phyloP scores from a whole-genome alignment of 179 eudicot genomes.

The Nepenthes alata region DNA sequence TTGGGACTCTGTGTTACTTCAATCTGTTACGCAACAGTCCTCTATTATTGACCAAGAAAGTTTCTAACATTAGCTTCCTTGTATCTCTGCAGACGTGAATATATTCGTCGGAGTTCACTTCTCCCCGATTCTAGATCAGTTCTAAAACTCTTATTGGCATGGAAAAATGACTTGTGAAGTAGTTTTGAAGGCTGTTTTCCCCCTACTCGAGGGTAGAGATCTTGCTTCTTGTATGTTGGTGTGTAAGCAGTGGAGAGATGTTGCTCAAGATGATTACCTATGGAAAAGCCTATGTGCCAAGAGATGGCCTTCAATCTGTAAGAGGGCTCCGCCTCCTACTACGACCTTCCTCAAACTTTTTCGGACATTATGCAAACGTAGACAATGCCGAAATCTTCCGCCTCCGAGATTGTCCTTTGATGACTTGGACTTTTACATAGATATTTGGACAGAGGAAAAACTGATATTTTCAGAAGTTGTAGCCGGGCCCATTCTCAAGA shows the following conservation, averaged over 20 bases:
- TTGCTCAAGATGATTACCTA: slow-evolving; percentile 74
- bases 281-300: slow-evolving; percentile 76
- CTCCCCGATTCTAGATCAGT: neutral
- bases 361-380: slow-evolving; percentile 55
- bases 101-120: neutral
- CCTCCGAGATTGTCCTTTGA: slow-evolving; percentile 69
- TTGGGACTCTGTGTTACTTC: neutral
- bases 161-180: slow-evolving; percentile 39
- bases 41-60: neutral
- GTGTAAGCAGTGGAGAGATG: slow-evolving; percentile 60
- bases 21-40: neutral
- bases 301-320: slow-evolving; percentile 87
- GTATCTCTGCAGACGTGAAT: slow-evolving; percentile 2
- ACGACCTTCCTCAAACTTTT: slow-evolving; percentile 45
- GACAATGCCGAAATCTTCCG: slow-evolving; percentile 23
- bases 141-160: neutral
- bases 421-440: slow-evolving; percentile 75
- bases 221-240: slow-evolving; percentile 73
- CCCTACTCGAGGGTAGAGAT: slow-evolving; percentile 66
- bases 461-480: slow-evolving; percentile 58
- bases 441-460: slow-evolving; percentile 64
- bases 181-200: slow-evolving; percentile 65
- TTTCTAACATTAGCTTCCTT: neutral
- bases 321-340: slow-evolving; percentile 37
- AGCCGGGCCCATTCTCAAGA: slow-evolving; percentile 49